phyloP scores from a whole-genome alignment of 768 basidiomycete species.

The Peribolospora kevripleyi region DNA sequence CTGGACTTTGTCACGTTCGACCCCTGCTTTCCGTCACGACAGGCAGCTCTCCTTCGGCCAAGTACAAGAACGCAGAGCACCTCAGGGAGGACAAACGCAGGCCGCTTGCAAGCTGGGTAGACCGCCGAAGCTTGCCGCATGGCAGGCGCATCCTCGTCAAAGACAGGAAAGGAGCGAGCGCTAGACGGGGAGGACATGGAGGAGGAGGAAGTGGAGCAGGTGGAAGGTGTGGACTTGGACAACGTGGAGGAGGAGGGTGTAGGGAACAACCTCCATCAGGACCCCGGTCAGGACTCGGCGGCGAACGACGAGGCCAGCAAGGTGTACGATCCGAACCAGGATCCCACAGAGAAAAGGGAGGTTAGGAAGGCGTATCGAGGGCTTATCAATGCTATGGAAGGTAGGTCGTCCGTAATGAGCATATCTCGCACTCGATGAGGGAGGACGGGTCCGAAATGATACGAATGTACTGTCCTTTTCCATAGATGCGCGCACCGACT shows the following conservation, averaged over 20 bases:
- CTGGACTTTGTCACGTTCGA: no score
- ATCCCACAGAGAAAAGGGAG: conserved; percentile 51
- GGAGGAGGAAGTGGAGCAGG: conserved; percentile 1
- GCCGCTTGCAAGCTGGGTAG: no score
- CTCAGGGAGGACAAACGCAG: no score
- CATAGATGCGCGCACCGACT: conserved; percentile 28
- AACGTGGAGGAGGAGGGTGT: conserved; percentile 2
- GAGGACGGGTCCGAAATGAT: neutral
- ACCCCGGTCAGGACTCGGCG: neutral
- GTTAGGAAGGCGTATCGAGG: conserved; percentile 49
- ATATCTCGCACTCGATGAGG: neutral
- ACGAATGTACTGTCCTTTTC: conserved; percentile 23
- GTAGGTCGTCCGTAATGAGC: conserved; percentile 21
- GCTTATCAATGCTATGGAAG: conserved; percentile 38
- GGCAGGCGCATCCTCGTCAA: no score
- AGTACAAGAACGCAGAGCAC: no score
- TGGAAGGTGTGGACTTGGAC: neutral
- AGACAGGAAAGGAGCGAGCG: conserved; percentile 2
- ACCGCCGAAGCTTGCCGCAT: no score
- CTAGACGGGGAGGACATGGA: neutral
- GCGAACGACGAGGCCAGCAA: conserved; percentile 2
- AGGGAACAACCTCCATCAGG: no score
- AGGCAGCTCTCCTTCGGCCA: no score
- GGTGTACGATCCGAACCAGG: conserved; percentile 58
- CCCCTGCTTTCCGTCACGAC: no score